phyloP scores from a whole-genome alignment of 306 rosid genomes.

The Adenanthera pavonina region DNA sequence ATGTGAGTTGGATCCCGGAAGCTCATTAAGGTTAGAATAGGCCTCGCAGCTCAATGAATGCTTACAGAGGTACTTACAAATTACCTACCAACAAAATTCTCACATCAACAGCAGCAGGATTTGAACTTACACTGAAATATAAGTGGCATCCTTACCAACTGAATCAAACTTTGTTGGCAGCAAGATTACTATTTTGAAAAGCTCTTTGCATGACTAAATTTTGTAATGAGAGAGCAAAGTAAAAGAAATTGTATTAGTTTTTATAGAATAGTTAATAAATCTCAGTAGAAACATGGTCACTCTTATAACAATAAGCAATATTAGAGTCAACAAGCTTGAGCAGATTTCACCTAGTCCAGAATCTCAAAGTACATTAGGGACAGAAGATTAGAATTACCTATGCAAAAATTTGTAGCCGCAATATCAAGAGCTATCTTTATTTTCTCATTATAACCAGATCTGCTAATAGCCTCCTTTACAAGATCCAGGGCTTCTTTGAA shows the following conservation, averaged over 20 bases:
- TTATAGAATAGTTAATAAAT: slow-evolving; percentile 5
- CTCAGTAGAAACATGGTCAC: slow-evolving; percentile 25
- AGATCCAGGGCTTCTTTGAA: slow-evolving; percentile 88
- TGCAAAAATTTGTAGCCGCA: slow-evolving; percentile 88
- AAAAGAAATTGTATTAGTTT: slow-evolving; percentile 7
- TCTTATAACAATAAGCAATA: slow-evolving; percentile 31
- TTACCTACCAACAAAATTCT: too few species aligned
- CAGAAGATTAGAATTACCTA: slow-evolving; percentile 62
- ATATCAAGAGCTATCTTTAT: slow-evolving; percentile 88
- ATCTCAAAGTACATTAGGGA: slow-evolving; percentile 13
- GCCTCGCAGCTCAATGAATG: too few species aligned
- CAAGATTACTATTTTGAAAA: slow-evolving; percentile 14
- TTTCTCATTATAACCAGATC: slow-evolving; percentile 77
- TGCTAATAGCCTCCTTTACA: slow-evolving; percentile 82
- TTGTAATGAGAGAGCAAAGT: neutral
- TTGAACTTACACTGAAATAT: too few species aligned
- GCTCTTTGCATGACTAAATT: slow-evolving; percentile 18
- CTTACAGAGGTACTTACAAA: too few species aligned
- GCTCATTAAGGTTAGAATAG: too few species aligned
- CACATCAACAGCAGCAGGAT: too few species aligned
- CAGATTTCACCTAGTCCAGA: slow-evolving; percentile 29
- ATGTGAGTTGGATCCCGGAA: too few species aligned
- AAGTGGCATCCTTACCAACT: too few species aligned
- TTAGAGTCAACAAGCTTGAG: slow-evolving; percentile 14
- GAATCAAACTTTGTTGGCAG: neutral